phyloP scores from a whole-genome alignment of 108 stramenopile species.

The Fragilariopsis cylindrus region DNA sequence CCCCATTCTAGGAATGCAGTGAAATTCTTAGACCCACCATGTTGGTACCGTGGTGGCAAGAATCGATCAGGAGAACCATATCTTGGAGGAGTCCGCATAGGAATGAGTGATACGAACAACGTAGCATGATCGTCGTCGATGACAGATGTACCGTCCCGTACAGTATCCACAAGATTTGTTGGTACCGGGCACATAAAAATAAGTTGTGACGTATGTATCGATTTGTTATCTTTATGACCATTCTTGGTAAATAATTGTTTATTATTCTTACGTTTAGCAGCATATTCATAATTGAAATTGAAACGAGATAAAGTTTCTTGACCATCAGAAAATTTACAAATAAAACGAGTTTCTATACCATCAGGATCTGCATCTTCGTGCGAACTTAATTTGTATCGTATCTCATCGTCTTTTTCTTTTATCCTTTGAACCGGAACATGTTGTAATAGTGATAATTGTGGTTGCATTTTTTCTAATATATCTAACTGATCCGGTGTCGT shows the following conservation, averaged over 20 bases:
- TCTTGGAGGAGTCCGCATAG: constrained; percentile 84
- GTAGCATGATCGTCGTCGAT: constrained; percentile 60
- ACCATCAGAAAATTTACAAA: constrained; percentile 80
- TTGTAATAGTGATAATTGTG: constrained; percentile 82
- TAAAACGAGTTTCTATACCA: constrained; percentile 82
- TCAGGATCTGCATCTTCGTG: constrained; percentile 81
- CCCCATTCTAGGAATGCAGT: constrained; percentile 63
- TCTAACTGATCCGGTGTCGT: constrained; percentile 28
- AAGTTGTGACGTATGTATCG: constrained; percentile 69
- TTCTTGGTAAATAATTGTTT: constrained; percentile 43
- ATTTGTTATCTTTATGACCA: constrained; percentile 25
- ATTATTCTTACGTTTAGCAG: constrained; percentile 52
- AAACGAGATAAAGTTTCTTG: constrained; percentile 65
- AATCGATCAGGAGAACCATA: constrained; percentile 66
- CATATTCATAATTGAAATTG: constrained; percentile 70
- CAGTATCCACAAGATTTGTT: constrained; percentile 41
- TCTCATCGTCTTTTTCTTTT: not conserved
- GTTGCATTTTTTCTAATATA: constrained; percentile 50
- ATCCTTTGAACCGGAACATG: constrained; percentile 76
- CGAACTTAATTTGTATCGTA: constrained; percentile 65
- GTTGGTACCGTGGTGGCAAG: constrained; percentile 55
- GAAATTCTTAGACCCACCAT: constrained; percentile 36
- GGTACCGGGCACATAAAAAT: constrained; percentile 88
- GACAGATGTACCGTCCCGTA: constrained; percentile 55
- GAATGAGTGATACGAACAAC: constrained; percentile 74